Base-by-base conservation (phyloP, 1,284 basidiomycete species). In the Coniophora puteana region DNA sequence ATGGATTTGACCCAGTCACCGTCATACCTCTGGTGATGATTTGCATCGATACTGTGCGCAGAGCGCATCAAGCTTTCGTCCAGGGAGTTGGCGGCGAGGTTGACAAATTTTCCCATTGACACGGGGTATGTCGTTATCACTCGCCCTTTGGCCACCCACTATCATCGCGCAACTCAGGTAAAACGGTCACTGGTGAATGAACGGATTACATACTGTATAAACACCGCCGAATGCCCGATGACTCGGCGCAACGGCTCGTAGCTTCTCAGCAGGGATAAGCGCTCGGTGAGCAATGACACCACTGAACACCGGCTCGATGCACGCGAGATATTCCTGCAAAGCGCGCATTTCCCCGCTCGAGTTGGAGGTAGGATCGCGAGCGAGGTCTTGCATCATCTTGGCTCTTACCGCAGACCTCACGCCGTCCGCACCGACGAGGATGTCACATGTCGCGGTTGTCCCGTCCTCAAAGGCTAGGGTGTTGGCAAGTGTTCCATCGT, bases 381-480 rank as follows among this genome's bases (percentile, higher is more conserved):
- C 51, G 17, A 58, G 50, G 23, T 66, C 61, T 1, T 49, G 48
- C 35, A 71, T 58, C 55, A 78, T 61, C 14, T 55, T 50, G 30
- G 50, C 51, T 28, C 76, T 68, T 8, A 76, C 67, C 10, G 57
- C 57, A 0, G 76, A 79, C 50, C 73, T 77, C 43, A 79, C 48
- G 0, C 76, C 76, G 44, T 78, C 75, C 0, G 73, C 71, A 21
- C 72, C 76, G 18, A 78, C 55, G 13, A 77, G 62, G 10, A 77
- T 34, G 43, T 78, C 72, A 47, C 68, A 73, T 4, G 57, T 53
- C 3, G 68, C 64, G 0, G 55, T 57, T 1, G 65, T 56, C 4
- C 70, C 72, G 42, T 78, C 71, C 5, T 57, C 34, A 47, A 78
- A 78, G 11, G 54, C 44, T 13, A 78, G 50, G 7, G 47, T 54